These are phyloP conservation scores for Neopestalotiopsis clavispora DNA, from an alignment of 2,329 filamentous ascomycete genomes.

Conservation along the genomic window DNA sequence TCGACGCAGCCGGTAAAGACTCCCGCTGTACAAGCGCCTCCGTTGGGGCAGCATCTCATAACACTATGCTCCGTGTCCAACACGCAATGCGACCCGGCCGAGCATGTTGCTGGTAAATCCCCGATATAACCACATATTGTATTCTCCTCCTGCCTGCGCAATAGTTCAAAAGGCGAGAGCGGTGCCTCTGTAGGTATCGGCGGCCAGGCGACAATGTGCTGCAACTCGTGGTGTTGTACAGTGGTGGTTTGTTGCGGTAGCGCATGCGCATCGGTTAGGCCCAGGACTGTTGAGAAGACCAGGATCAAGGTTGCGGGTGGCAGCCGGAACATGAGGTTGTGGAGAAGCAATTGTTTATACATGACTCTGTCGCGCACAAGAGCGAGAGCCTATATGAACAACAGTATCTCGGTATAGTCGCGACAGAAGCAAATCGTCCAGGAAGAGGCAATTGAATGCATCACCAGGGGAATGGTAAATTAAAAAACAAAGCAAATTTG, in stretches of 20 bases:
- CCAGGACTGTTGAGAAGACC: constrained; percentile 39
- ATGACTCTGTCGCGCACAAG: constrained; percentile 26
- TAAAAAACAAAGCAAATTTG: neutral
- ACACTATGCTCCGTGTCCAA: constrained; percentile 52
- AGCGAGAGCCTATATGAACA: neutral
- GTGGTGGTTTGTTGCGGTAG: constrained; percentile 47
- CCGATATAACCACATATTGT: constrained; percentile 64
- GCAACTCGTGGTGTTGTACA: constrained; percentile 41
- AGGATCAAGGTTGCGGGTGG: constrained; percentile 40
- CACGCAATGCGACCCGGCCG: constrained; percentile 62
- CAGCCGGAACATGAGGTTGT: constrained; percentile 40
- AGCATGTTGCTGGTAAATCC: constrained; percentile 60
- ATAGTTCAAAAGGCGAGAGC: constrained; percentile 38
- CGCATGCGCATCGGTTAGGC: constrained; percentile 40
- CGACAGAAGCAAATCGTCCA: neutral
- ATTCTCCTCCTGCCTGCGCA: constrained; percentile 49
- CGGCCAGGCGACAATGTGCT: constrained; percentile 45
- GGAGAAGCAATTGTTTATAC: constrained; percentile 33
- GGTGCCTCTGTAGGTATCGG: constrained; percentile 47
- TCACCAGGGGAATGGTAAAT: neutral
- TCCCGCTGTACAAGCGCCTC: constrained; percentile 55
- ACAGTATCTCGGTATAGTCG: neutral
- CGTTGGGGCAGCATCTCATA: constrained; percentile 63
- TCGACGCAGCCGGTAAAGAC: constrained; percentile 65
- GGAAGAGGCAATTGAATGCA: neutral